phyloP scores from a whole-genome alignment of 1,284 basidiomycete species.

The Sutorius eximius region DNA sequence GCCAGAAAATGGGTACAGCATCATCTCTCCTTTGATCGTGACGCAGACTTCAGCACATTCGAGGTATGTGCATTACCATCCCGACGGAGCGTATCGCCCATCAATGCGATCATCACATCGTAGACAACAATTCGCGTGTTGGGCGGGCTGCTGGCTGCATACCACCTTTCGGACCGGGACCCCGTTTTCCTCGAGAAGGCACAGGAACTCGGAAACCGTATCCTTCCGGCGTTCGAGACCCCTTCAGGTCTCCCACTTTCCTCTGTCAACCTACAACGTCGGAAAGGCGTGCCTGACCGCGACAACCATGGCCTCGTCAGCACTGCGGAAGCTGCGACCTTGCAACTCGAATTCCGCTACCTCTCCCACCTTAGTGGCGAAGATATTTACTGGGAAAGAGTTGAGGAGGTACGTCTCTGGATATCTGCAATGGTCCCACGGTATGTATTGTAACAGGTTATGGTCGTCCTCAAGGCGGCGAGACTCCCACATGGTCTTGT shows the following conservation, averaged over 20 bases:
- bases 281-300: constrained; percentile 62
- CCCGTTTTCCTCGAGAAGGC: constrained; percentile 74
- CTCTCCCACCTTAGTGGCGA: constrained; percentile 81
- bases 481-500: constrained; percentile 71
- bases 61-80: constrained; percentile 56
- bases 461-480: constrained; percentile 67
- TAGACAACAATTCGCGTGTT: constrained; percentile 81
- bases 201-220: constrained; percentile 78
- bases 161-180: constrained; percentile 69
- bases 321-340: constrained; percentile 81
- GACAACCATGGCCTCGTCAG: constrained; percentile 72
- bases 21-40: constrained; percentile 73
- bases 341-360: constrained; percentile 91
- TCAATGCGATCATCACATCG: constrained; percentile 7
- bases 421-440: neutral
- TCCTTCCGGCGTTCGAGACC: constrained; percentile 85
- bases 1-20: constrained; percentile 79
- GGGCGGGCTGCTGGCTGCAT: constrained; percentile 82
- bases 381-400: constrained; percentile 78
- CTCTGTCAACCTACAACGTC: constrained; percentile 71
- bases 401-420: constrained; percentile 57
- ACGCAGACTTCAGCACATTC: constrained; percentile 87
- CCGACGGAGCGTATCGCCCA: neutral
- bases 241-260: constrained; percentile 81
- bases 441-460: constrained; percentile 50